Conservation (phyloP, 306 rosid genomes). For the Acacia melanoxylon region DNA sequence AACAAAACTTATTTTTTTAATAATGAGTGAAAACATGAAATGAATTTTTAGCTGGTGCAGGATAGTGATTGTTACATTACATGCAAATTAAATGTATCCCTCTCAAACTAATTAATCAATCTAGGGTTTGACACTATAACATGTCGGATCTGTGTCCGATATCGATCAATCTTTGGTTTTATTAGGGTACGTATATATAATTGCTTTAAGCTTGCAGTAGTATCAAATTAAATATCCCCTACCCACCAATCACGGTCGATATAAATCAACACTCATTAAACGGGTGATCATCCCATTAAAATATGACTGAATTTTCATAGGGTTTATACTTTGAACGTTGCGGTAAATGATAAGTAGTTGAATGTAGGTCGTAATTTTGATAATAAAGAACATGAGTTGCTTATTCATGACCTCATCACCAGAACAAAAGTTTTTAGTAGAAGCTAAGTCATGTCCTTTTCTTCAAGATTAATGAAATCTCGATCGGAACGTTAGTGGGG, state of each 20-base stretch:
- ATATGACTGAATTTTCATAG: not conserved
- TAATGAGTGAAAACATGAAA: no score
- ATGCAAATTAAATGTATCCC: not conserved
- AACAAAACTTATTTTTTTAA: no score
- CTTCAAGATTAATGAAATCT: slow-evolving; percentile 54
- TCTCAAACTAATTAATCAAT: not conserved
- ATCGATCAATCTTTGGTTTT: not conserved
- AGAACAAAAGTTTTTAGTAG: not conserved
- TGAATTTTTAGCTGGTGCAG: no score
- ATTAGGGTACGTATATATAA: not conserved
- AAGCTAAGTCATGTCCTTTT: slow-evolving; percentile 28
- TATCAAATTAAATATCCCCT: not conserved
- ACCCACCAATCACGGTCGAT: not conserved
- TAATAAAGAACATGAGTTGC: not conserved
- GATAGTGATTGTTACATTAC: not conserved
- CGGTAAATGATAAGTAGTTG: not conserved
- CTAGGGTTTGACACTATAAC: not conserved
- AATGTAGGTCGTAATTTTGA: not conserved
- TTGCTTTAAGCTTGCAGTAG: not conserved
- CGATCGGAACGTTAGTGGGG: not conserved
- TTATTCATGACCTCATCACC: not conserved
- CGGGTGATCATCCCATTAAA: not conserved
- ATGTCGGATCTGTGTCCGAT: not conserved
- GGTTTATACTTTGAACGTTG: not conserved
- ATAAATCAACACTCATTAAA: not conserved